Conservation (phyloP, 2,329 filamentous ascomycete species). For the Amesomyces nigricolor region DNA sequence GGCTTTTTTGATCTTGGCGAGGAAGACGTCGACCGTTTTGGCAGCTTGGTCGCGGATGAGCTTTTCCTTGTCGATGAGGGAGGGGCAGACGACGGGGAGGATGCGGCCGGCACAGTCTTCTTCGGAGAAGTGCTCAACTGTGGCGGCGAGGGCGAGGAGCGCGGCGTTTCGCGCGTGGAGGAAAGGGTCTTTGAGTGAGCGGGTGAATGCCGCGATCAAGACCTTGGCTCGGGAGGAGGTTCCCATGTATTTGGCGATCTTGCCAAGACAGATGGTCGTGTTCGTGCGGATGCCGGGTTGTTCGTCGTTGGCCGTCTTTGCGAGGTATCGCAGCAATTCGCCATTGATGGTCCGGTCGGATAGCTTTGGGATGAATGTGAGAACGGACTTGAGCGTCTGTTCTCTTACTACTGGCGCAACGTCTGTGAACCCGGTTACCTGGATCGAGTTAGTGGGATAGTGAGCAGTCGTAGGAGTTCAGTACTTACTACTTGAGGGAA, state of each 20-base stretch:
- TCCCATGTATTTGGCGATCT: conserved; percentile 87
- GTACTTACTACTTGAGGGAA: conserved; percentile 80
- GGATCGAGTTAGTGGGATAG: background rate
- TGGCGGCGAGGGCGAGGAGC: conserved; percentile 78
- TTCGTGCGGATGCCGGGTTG: conserved; percentile 97
- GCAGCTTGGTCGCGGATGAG: conserved; percentile 85
- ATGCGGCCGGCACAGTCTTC: conserved; percentile 84
- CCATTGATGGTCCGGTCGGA: conserved; percentile 92
- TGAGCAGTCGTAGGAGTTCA: background rate
- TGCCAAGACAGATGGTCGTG: conserved; percentile 94
- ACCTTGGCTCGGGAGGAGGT: conserved; percentile 78
- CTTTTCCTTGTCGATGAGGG: conserved; percentile 91
- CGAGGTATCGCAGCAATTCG: conserved; percentile 81
- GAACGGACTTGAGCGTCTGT: conserved; percentile 90
- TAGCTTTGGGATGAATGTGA: conserved; percentile 80
- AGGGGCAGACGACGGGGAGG: conserved; percentile 76
- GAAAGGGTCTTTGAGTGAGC: conserved; percentile 87
- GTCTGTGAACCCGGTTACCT: conserved; percentile 94
- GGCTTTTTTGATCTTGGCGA: conserved; percentile 76
- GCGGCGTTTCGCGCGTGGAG: conserved; percentile 89
- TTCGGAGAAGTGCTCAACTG: conserved; percentile 77
- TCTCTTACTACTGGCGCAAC: conserved; percentile 85
- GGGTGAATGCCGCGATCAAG: conserved; percentile 83
- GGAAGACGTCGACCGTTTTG: conserved; percentile 82
- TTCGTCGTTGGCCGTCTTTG: conserved; percentile 95